phyloP scores from a whole-genome alignment of 176 grass and related monocot genomes.

The Neostapfia colusana region DNA sequence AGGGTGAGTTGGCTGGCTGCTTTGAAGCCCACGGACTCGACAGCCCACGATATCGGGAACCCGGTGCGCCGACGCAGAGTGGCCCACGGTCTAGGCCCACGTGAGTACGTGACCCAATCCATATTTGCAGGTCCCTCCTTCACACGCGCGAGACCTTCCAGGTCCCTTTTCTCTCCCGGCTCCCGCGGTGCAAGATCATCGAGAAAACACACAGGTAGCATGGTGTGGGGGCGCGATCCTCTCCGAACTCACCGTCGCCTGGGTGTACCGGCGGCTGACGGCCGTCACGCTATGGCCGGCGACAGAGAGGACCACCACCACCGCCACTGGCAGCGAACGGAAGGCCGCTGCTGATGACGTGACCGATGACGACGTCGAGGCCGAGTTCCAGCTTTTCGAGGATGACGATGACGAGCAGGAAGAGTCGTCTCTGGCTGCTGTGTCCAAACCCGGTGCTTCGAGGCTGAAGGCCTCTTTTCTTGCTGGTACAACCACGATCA shows the following conservation, averaged over 20 bases:
- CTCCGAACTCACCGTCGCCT: not conserved
- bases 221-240: constrained; percentile 70
- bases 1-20: not conserved
- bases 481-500: constrained; percentile 17
- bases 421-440: not conserved
- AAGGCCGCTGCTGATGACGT: not conserved
- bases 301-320: not conserved
- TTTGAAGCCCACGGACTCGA: constrained; percentile 13
- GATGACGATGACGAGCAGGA: not conserved
- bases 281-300: constrained; percentile 28
- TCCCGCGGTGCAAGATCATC: not conserved
- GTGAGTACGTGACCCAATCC: not conserved
- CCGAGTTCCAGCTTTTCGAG: constrained; percentile 28
- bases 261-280: constrained; percentile 27
- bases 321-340: not conserved
- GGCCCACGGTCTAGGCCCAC: not conserved
- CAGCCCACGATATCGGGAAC: constrained; percentile 19
- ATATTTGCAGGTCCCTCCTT: not conserved
- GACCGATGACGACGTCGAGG: not conserved
- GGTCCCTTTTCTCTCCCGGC: too few species aligned
- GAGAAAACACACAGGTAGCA: not conserved
- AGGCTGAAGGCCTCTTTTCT: not conserved
- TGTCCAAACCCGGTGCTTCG: not conserved
- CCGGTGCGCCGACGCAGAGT: not conserved
- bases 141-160: too few species aligned